phyloP scores from a whole-genome alignment of 768 basidiomycete species.

The Ramaria sp. region DNA sequence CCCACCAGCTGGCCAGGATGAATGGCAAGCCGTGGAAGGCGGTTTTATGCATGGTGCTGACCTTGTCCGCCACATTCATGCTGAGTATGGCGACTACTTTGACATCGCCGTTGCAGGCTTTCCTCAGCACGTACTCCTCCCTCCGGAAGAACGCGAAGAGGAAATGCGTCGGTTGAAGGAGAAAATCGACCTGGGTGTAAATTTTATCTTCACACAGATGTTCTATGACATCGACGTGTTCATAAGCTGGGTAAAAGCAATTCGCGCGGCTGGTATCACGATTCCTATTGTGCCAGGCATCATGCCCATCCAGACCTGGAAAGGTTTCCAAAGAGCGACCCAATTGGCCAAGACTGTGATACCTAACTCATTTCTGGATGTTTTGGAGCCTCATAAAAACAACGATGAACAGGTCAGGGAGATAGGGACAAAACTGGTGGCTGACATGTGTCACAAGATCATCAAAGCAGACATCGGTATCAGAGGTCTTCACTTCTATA shows the following conservation, averaged over 20 bases:
- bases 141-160: constrained; percentile 58
- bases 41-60: constrained; percentile 89
- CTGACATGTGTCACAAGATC: constrained; percentile 86
- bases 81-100: constrained; percentile 81
- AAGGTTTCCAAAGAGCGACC: constrained; percentile 81
- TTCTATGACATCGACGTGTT: constrained; percentile 93
- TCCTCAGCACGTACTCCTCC: constrained; percentile 69
- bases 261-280: constrained; percentile 77
- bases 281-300: constrained; percentile 91
- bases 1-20: constrained; percentile 77
- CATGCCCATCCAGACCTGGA: constrained; percentile 93
- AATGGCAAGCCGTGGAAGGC: constrained; percentile 87
- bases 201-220: constrained; percentile 98
- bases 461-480: constrained; percentile 72
- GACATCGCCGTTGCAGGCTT: constrained; percentile 93
- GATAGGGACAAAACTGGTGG: constrained; percentile 89
- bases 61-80: constrained; percentile 81
- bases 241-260: constrained; percentile 78
- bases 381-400: constrained; percentile 77
- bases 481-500: constrained; percentile 89
- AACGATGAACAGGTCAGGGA: constrained; percentile 89
- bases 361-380: constrained; percentile 64
- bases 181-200: constrained; percentile 82
- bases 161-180: constrained; percentile 84
- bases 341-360: constrained; percentile 69